Evolutionary conservation across 192 early-diverging fungal genomes (phyloP), one percentile per base, ranked within the genome.

Genomic region (Diversispora epigaea): DNA sequence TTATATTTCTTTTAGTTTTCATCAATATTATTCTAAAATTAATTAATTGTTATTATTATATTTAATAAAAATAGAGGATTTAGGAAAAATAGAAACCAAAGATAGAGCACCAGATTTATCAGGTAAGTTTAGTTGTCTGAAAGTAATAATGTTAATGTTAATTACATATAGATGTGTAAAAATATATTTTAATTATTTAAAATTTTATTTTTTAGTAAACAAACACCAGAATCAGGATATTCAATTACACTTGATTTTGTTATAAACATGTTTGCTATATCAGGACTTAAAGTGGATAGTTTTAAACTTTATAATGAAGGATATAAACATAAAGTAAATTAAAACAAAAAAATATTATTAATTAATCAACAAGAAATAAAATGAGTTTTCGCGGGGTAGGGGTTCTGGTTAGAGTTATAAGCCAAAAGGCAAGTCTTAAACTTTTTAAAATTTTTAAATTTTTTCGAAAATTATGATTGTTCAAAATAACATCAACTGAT

Each of bases 271-370:
- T 87, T 85, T 76, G 83, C 91, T 21, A 77, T 87, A 15, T 89
- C 92, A 8, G 93, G 93, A 43, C 77, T 95, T 17, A 87, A 85
- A 70, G 90, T 95, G 17, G 91, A 92, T 73, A 81, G 79, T 41
- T 79, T 95, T 50, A 85, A 88, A 63, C 57, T 95, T 40, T 88
- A 86, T 64, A 85, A 89, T 77, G 93, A 95, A 79, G 74, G 74
- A 6, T 95, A 93, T 78, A 92, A 90, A 64, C 91, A 89, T 78
- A 93, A 93, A 85, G 90, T 87, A 77, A 69, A 45, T 21, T 52
- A 25, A 25, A 17, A 22, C 61, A 58, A 43, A 63, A 41, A 14
- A 12, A 25, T n/a, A 61, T 4, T n/a, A n/a, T 65, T 22, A 15
- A 19, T 25, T 21, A 45, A n/a, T 39, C 45, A 8, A 17, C 12